Percentiles rank a stretch among this genome's conserved stretches.
Evolutionary conservation across 495 filamentous ascomycete species (phyloP).

Genomic region (Neurospora hispaniola): DNA sequence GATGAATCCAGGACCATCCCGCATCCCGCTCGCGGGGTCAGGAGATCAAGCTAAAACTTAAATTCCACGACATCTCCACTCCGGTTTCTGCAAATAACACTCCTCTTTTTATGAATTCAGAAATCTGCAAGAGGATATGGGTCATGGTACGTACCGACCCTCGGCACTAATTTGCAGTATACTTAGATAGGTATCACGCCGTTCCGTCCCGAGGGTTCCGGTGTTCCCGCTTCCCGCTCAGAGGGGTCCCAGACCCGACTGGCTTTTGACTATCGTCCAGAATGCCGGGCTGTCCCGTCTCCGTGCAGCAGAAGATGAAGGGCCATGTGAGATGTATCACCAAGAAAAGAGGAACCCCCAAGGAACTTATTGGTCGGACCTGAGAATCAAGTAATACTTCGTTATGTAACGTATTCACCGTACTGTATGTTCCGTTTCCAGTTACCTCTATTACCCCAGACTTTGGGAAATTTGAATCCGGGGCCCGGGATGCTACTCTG

Average conservation of each 20-base stretch:
- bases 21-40: background rate
- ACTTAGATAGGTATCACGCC: background rate
- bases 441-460: background rate
- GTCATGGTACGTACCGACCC: background rate
- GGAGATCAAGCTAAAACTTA: background rate
- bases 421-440: background rate
- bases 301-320: background rate
- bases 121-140: background rate
- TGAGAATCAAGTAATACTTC: background rate
- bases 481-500: constrained; percentile 7
- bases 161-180: background rate
- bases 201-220: background rate
- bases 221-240: background rate
- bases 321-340: background rate
- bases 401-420: background rate
- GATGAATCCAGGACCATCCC: background rate
- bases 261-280: background rate
- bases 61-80: background rate
- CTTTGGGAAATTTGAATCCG: background rate
- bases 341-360: background rate
- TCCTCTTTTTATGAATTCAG: background rate
- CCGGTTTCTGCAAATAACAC: background rate
- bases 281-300: background rate
- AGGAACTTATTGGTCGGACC: background rate
- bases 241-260: background rate